Evolutionary conservation across 371 early-diverging fungal genomes (phyloP), one percentile per base, ranked within the genome.

Genomic region (Mortierella sp.): DNA sequence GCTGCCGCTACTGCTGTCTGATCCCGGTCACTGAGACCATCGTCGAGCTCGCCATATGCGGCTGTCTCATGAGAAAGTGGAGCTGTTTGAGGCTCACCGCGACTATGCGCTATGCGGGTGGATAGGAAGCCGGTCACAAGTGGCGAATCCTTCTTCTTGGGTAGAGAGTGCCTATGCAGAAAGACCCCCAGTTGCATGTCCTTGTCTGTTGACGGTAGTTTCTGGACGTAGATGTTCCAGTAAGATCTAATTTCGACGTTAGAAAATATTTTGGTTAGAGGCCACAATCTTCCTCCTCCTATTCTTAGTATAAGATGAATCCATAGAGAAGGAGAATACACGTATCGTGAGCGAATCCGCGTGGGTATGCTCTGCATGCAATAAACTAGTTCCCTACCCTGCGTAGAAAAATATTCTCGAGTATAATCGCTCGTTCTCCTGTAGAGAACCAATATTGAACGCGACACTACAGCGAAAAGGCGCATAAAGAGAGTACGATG

Each of bases 151-250:
- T 53, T n/a, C 15, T 19, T 21, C 34, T 43, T 30, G n/a, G 71
- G 50, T 15, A 34, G 14, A 14, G 85, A 83, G 37, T 82, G 82
- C 1, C 88, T 82, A 58, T 84, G 86, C n/a, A 88, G 64, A 56
- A 85, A 83, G 4, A 85, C 85, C 11, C 86, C 86, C 0, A 88
- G 57, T 28, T 84, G 81, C 1, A 70, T 48, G 0, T 81, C 84
- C 55, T 80, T 80, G 8, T 81, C 73, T 32, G 66, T 79, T 2
- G 82, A 78, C 19, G 70, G 67, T 6, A 82, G 64, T 39, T 85
- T 86, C 67, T 86, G 83, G n/a, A 88, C 82, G 42, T 85, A 84
- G 64, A 86, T 72, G 46, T 85, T 84, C 88, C 88, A 88, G 47
- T 80, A 79, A 15, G 88, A 88, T 31, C 87, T 87, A 76, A n/a